These are phyloP conservation scores for Sphaerulina musiva DNA, from an alignment of 2,329 filamentous ascomycete genomes.

Conservation along the genomic window DNA sequence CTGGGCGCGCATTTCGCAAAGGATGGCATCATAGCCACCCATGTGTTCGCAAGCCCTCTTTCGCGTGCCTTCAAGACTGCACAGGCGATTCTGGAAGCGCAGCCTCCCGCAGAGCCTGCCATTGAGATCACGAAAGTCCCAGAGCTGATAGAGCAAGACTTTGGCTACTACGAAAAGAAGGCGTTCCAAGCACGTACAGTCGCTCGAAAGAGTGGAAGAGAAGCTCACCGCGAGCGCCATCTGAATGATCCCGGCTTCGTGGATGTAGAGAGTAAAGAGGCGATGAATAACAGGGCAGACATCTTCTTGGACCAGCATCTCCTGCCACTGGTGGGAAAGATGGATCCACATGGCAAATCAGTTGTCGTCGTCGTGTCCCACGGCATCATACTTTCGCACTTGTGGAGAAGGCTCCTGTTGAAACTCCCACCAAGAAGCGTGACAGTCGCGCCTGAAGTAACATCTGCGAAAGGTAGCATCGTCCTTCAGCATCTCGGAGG, in stretches of 20 bases:
- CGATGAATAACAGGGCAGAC: constrained; percentile 59
- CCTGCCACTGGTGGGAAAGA: constrained; percentile 47
- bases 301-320: constrained; percentile 61
- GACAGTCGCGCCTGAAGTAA: constrained; percentile 39
- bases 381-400: constrained; percentile 66
- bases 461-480: constrained; percentile 32
- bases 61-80: constrained; percentile 68
- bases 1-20: constrained; percentile 62
- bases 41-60: constrained; percentile 72
- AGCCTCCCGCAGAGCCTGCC: constrained; percentile 28
- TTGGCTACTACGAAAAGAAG: constrained; percentile 62
- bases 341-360: constrained; percentile 7
- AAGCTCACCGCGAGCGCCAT: constrained; percentile 37
- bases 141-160: constrained; percentile 65
- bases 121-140: constrained; percentile 39
- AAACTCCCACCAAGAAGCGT: constrained; percentile 48
- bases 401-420: constrained; percentile 58
- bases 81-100: constrained; percentile 55
- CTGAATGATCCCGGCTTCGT: constrained; percentile 41
- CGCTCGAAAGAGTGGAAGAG: constrained; percentile 33
- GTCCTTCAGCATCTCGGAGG: constrained; percentile 50
- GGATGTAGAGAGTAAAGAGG: constrained; percentile 61
- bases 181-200: constrained; percentile 45
- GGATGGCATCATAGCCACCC: constrained; percentile 57
- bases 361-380: constrained; percentile 69